Conservation (phyloP, 1,284 basidiomycete species). For the Gymnopus androsaceus region DNA sequence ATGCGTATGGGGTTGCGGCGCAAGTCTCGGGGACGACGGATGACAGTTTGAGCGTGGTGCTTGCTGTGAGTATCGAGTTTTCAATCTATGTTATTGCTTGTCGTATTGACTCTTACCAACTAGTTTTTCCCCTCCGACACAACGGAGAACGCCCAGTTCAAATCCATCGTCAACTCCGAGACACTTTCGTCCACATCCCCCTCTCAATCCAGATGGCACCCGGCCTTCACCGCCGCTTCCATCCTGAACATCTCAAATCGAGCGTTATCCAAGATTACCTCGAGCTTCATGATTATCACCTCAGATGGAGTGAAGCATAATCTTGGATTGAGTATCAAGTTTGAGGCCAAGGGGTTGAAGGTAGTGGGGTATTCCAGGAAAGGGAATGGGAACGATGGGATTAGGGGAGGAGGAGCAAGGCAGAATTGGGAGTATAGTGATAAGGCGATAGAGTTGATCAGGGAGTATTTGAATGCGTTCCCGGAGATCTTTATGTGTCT, state of each 20-base stretch:
- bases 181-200: neutral
- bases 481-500: constrained; percentile 80
- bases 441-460: constrained; percentile 80
- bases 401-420: too few relatives aligned
- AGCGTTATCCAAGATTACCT: constrained; percentile 87
- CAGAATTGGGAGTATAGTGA: constrained; percentile 94
- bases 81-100: constrained; percentile 2
- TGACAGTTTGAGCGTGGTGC: constrained; percentile 70
- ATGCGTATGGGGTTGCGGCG: constrained; percentile 93
- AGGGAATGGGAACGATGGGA: too few relatives aligned
- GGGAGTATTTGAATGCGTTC: constrained; percentile 81
- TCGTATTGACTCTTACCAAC: neutral
- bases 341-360: constrained; percentile 94
- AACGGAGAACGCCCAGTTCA: constrained; percentile 79
- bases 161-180: constrained; percentile 60
- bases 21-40: constrained; percentile 78
- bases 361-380: constrained; percentile 94
- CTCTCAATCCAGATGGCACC: constrained; percentile 70
- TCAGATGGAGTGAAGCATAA: constrained; percentile 83
- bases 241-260: constrained; percentile 73
- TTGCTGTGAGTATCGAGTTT: constrained; percentile 62
- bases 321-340: constrained; percentile 93
- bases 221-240: constrained; percentile 75
- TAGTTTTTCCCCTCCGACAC: constrained; percentile 87
- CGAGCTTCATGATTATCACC: constrained; percentile 85